A percentile compares a stretch with the other conserved stretches of the same genome.
These are phyloP conservation scores for Striga asiatica DNA, from an alignment of 257 asterid species.

Conservation along the genomic window DNA sequence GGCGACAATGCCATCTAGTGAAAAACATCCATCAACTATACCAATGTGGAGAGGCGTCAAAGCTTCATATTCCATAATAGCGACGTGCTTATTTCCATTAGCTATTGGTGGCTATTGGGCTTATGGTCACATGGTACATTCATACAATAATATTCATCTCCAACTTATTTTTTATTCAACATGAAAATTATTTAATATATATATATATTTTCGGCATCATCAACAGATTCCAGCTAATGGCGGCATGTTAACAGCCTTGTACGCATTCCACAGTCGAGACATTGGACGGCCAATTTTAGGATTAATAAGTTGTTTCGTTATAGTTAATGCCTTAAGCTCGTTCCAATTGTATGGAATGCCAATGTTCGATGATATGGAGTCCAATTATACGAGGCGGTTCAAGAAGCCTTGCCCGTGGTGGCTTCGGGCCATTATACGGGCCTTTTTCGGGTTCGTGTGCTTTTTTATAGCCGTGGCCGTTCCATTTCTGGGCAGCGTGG, in stretches of 20 bases:
- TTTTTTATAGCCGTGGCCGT: conserved; percentile 74
- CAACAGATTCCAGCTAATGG: conserved; percentile 61
- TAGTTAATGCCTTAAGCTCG: conserved; percentile 58
- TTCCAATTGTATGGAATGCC: conserved; percentile 92
- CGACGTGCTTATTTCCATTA: conserved; percentile 71
- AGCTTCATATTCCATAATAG: conserved; percentile 47
- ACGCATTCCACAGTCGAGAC: conserved; percentile 44
- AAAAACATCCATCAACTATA: conserved; percentile 77
- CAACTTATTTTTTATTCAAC: not conserved
- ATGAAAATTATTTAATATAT: not conserved
- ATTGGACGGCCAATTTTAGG: conserved; percentile 36
- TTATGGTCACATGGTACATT: conserved; percentile 50
- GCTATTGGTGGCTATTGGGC: conserved; percentile 88
- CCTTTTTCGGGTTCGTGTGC: conserved; percentile 42
- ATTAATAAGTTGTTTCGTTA: conserved; percentile 43
- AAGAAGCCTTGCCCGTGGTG: conserved; percentile 83
- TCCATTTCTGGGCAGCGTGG: conserved; percentile 67
- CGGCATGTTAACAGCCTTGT: conserved; percentile 62
- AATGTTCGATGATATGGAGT: conserved; percentile 63
- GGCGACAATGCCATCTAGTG: conserved; percentile 95
- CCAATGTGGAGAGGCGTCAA: conserved; percentile 96
- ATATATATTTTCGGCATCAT: not conserved
- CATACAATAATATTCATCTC: not conserved
- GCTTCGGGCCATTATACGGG: conserved; percentile 48
- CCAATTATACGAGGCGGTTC: conserved; percentile 37